A percentile compares a stretch with the other conserved stretches of the same genome.
Evolutionary conservation across 1,284 basidiomycete genomes (phyloP).

Genomic region (Trichosporon asahii): DNA sequence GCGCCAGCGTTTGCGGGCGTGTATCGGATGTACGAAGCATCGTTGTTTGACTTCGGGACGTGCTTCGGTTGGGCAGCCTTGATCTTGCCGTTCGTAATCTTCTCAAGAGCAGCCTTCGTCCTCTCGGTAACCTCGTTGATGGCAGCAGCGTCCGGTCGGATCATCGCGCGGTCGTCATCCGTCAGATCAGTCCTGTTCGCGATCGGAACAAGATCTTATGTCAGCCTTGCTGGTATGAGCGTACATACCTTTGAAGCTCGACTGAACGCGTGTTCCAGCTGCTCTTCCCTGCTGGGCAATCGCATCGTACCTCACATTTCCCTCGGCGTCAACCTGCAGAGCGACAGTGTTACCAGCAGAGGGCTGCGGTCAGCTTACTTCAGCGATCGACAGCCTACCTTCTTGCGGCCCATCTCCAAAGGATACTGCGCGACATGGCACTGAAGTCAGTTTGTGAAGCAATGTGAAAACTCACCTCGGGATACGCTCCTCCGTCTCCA

Average conservation of each 20-base stretch:
- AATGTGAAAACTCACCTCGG: conserved; percentile 58
- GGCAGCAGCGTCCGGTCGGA: conserved; percentile 86
- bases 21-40: conserved; percentile 86
- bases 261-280: conserved; percentile 79
- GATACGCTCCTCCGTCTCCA: conserved; percentile 90
- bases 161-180: conserved; percentile 70
- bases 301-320: conserved; percentile 93
- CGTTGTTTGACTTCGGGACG: conserved; percentile 68
- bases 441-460: conserved; percentile 31
- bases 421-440: conserved; percentile 98
- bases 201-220: conserved; percentile 81
- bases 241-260: conserved; percentile 72
- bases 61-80: conserved; percentile 82
- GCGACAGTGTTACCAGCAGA: conserved; percentile 89
- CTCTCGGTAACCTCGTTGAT: conserved; percentile 83
- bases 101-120: conserved; percentile 86
- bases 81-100: conserved; percentile 90
- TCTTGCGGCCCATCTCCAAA: conserved; percentile 89
- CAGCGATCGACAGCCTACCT: conserved; percentile 56
- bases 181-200: conserved; percentile 82
- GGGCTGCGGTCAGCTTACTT: conserved; percentile 57
- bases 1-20: conserved; percentile 65
- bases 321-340: conserved; percentile 92
- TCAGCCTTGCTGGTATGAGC: conserved; percentile 12
- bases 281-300: conserved; percentile 94